Evolutionary conservation across 441 rosid species (phyloP), one percentile per base, ranked within the genome.

Genomic region (Euphorbia schlechtendalii): DNA sequence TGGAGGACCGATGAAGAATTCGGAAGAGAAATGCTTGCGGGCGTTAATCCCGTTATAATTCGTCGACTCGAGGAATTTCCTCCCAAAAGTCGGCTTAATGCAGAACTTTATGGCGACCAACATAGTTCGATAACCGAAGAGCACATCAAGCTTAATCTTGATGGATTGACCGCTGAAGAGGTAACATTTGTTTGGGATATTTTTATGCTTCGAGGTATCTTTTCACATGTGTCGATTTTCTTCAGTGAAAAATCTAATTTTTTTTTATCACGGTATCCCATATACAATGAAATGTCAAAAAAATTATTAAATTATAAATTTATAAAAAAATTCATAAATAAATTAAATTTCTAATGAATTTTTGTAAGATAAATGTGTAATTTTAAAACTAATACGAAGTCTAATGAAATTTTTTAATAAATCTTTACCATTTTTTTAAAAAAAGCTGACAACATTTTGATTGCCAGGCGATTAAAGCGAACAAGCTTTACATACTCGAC

Each of bases 1-100:
- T 89, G 98, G 95, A 84, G 89, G 61, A 84, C 90, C 2, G 98
- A 88, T 67, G 88, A 79, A 71, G 97, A 88, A 53, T 91, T 88
- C 13, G 81, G 75, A 0, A 75, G 96, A 77, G 92, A 88, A 79
- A 88, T 91, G 96, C 66, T 86, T 17, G 92, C 94, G 22, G 96
- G 94, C 34, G 63, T 84, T 14, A 85, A 88, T 70, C 96, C 97
- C 54, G 82, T 85, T 25, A 49, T 80, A 45, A 84, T 91, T 67
- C 66, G 83, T 61, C 84, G 81, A 56, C 96, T 88, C 38, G 53
- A 80, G 74, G 84, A 83, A 45, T 90, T 87, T 69, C 96, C 91
- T 68, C 94, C 92, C 5, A 41, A 46, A 71, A 89, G 92, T 80
- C 80, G 78, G 78, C 81, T 86, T 45, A 76, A 78, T 68, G 72